Base-by-base conservation (phyloP, 1,284 basidiomycete species). In the Pseudozyma tsukubaensis region DNA sequence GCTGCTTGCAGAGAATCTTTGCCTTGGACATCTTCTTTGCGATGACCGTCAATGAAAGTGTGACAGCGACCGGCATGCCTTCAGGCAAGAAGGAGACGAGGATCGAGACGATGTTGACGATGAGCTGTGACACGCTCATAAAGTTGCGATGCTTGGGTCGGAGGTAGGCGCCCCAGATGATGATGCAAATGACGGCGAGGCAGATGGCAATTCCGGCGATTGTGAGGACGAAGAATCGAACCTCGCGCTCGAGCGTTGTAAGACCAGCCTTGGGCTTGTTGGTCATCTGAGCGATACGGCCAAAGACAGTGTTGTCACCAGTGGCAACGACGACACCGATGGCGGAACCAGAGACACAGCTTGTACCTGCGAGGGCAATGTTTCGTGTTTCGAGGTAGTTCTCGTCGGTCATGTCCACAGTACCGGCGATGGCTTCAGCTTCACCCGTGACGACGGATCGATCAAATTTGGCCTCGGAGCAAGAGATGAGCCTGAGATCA, bases 11-110 rank as follows among this genome's bases (percentile, higher is more conserved):
- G 89, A 83, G 86, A 2, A 92, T 90, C 69, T 91, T 90, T 79
- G 90, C 89, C 21, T 87, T 88, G 2, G 90, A 89, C 90, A 91
- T 91, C 48, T 90, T 86, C 83, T 90, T 90, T 4, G 90, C 90
- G 0, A 90, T 90, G 53, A 91, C 90, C 1, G 90, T 90, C 6
- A 91, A 81, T 65, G 91, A 84, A 7, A 91, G 86, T 0, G 90
- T 91, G 42, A 91, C 90, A 1, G 90, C 89, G 3, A 90, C 90
- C 0, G 91, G 90, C 40, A 91, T 85, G 72, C 90, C 90, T 79
- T 87, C 87, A 1, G 88, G 88, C 67, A 89, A 87, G 74, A 88
- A 92, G 0, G 91, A 90, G n/a, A 91, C 90, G 35, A 91, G 85
- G 62, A 91, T 88, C 3, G 90, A 90, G 37, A 79, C 59, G 19